Conservation (phyloP, 192 early-diverging fungal species). For the Podila epicladia region DNA sequence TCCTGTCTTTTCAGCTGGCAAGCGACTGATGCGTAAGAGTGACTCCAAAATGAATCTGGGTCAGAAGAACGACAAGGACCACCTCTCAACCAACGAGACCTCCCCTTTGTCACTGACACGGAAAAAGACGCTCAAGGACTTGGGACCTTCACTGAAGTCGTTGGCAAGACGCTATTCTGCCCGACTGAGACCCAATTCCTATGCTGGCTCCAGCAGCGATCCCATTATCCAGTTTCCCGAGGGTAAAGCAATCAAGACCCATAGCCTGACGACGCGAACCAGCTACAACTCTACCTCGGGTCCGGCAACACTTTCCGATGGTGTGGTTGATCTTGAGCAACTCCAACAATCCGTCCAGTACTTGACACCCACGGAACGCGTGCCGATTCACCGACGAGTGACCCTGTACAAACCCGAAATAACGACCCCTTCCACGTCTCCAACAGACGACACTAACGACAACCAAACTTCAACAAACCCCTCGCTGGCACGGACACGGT, state of each 20-base stretch:
- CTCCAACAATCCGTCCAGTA: not conserved
- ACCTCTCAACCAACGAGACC: not conserved
- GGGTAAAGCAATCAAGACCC: not conserved
- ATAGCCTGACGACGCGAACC: not conserved
- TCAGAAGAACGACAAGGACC: not conserved
- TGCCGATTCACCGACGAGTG: slow-evolving; percentile 34
- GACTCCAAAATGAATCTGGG: not conserved
- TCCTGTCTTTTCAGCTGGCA: not conserved
- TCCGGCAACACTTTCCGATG: not conserved
- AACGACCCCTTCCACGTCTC: slow-evolving; percentile 2
- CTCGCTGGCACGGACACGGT: not conserved
- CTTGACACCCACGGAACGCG: slow-evolving; percentile 6
- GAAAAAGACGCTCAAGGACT: slow-evolving; percentile 28
- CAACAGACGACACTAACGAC: not conserved
- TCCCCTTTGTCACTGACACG: slow-evolving; percentile 1
- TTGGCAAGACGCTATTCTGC: slow-evolving; percentile 40
- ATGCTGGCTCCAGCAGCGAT: slow-evolving; percentile 35
- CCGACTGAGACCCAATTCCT: slow-evolving; percentile 29
- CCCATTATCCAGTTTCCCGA: slow-evolving; percentile 13
- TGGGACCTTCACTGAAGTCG: slow-evolving; percentile 34
- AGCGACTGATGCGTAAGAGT: not conserved
- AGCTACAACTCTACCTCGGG: not conserved
- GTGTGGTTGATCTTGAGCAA: slow-evolving; percentile 17
- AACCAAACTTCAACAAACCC: not conserved
- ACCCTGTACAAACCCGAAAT: slow-evolving; percentile 38